Evolutionary conservation across 2,329 filamentous ascomycete species (phyloP), one percentile per base, ranked within the genome.

Genomic region (Drechmeria coniospora): DNA sequence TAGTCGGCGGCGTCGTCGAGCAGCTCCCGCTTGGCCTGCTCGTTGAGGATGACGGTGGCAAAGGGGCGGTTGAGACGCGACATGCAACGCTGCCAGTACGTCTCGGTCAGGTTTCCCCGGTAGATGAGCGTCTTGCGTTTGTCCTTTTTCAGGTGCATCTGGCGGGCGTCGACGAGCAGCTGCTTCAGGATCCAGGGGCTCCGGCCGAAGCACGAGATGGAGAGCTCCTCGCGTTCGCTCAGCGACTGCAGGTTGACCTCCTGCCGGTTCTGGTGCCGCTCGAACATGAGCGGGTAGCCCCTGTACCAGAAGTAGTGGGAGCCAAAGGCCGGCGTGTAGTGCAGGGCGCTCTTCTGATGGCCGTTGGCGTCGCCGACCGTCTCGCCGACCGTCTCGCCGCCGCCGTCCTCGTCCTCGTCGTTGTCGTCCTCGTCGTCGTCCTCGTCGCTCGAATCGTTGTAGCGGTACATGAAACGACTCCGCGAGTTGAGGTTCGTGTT

Each of bases 271-370:
- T 63, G 53, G 8, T 49, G 49, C 8, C 74, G 63, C 27, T 61
- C 57, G 40, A 78, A 75, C 23, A 69, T 51, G 17, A 82, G 54
- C 1, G 72, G 50, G 5, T 59, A 59, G 6, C 65, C 59, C 25
- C 61, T 63, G 48, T 74, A 81, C 64, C 69, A 75, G 50, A 83
- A 82, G 42, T 66, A 70, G 45, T 81, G 73, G 4, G 54, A 65
- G 6, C 77, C 78, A 31, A 73, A 68, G 0, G 68, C 67, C 0
- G 78, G 78, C 0, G 75, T 81, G 49, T 77, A 81, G 11, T 61
- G 54, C 2, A 73, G 53, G 3, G 55, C 36, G 45, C 65, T 68
- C 41, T 61, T 65, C 38, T 54, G 33, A 4, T 33, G 34, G n/a
- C 35, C 36, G 21, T 32, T 27, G 11, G 29, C 26, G 8, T 49